These are phyloP conservation scores for Aspergillus versicolor DNA, from an alignment of 2,329 filamentous ascomycete genomes.

Conservation along the genomic window DNA sequence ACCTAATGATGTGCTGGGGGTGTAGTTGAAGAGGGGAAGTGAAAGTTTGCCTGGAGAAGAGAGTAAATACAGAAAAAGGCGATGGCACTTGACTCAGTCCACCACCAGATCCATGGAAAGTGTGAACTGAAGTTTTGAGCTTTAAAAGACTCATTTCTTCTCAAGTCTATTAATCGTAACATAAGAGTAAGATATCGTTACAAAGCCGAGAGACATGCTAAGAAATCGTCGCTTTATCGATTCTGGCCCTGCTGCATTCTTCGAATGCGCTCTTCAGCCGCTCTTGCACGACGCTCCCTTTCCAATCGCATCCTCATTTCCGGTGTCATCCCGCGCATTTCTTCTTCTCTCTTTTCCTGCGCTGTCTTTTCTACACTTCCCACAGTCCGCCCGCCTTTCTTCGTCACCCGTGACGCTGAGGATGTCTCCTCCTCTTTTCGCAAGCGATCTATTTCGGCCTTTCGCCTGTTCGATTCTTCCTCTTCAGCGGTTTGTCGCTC, in stretches of 20 bases:
- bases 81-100: too few relatives aligned
- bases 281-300: slow-evolving; percentile 82
- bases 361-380: slow-evolving; percentile 67
- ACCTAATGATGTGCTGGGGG: background rate
- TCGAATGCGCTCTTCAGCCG: slow-evolving; percentile 83
- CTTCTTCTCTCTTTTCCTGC: slow-evolving; percentile 78
- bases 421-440: slow-evolving; percentile 58
- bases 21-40: background rate
- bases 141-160: background rate
- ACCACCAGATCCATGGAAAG: too few relatives aligned
- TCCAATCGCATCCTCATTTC: slow-evolving; percentile 85
- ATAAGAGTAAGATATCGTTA: background rate
- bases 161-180: background rate
- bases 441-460: slow-evolving; percentile 72
- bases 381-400: slow-evolving; percentile 57
- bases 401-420: slow-evolving; percentile 46
- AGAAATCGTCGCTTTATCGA: slow-evolving; percentile 9
- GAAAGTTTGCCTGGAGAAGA: background rate
- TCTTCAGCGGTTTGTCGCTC: slow-evolving; percentile 69
- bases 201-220: background rate
- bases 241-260: slow-evolving; percentile 53
- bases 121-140: background rate
- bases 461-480: slow-evolving; percentile 69
- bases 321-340: slow-evolving; percentile 77
- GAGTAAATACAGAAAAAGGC: too few relatives aligned